phyloP scores from a whole-genome alignment of 257 asterid genomes.

The Plantago major region DNA sequence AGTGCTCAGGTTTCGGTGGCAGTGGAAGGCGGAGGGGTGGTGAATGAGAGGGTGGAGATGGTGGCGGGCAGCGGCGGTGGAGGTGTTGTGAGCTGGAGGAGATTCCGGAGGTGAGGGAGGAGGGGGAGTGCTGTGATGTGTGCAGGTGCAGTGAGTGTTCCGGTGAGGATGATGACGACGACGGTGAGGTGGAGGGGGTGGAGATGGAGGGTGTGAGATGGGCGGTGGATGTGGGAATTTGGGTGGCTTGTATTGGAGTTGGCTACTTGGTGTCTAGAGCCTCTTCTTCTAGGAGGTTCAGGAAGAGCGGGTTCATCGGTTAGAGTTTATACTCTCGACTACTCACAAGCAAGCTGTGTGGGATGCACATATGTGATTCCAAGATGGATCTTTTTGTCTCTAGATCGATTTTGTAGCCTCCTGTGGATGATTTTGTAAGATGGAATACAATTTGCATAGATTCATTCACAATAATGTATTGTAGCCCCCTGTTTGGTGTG shows the following conservation, averaged over 20 bases:
- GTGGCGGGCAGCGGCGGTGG: conserved; percentile 23
- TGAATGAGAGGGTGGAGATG: conserved; percentile 42
- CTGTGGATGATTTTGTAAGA: no score
- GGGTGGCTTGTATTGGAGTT: conserved; percentile 72
- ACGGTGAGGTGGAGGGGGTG: conserved; percentile 26
- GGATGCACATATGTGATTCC: no score
- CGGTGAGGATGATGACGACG: conserved; percentile 22
- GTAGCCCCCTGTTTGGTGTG: no score
- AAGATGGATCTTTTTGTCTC: no score
- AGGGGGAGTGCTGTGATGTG: conserved; percentile 34
- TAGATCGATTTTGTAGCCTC: no score
- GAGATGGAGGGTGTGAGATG: conserved; percentile 41
- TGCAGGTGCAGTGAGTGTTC: conserved; percentile 40
- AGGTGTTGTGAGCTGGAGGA: conserved; percentile 52
- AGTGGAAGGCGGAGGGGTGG: conserved; percentile 37
- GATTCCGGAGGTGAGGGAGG: conserved; percentile 68
- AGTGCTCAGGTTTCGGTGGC: conserved; percentile 50
- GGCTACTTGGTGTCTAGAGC: conserved; percentile 53
- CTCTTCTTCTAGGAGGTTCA: conserved; percentile 28
- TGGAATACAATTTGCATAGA: no score
- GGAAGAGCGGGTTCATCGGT: no score
- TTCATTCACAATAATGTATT: no score
- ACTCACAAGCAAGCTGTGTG: no score
- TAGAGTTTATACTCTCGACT: no score
- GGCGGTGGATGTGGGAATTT: conserved; percentile 82